Conservation (phyloP, 129 eudicot species). For the Artemisia tridentata region DNA sequence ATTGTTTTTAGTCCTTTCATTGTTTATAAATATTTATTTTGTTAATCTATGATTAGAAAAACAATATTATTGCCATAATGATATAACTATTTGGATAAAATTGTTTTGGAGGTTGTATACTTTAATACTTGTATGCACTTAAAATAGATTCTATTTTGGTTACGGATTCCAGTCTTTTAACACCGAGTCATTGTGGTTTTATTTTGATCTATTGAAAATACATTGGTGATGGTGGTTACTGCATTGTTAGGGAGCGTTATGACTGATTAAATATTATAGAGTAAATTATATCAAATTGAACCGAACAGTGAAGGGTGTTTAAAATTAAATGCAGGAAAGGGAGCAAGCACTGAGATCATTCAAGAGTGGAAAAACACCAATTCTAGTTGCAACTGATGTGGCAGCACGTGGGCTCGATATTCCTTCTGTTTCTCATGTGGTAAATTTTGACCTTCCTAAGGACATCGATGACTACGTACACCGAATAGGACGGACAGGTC, state of each 20-base stretch:
- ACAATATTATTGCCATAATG: background rate
- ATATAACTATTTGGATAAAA: background rate
- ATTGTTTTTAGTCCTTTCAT: too few species aligned
- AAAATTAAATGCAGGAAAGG: constrained; percentile 23
- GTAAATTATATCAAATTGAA: background rate
- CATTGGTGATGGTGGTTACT: background rate
- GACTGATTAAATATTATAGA: background rate
- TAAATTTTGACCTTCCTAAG: constrained; percentile 32
- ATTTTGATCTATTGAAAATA: background rate
- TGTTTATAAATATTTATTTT: background rate
- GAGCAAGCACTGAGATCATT: constrained; percentile 31
- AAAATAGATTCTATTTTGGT: background rate
- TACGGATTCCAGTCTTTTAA: background rate
- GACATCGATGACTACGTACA: constrained; percentile 31
- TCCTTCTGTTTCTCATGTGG: constrained; percentile 26
- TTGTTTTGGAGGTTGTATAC: background rate
- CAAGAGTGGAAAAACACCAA: constrained; percentile 29
- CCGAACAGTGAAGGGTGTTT: background rate
- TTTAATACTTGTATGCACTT: background rate
- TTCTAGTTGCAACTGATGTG: constrained; percentile 32
- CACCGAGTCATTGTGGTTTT: background rate
- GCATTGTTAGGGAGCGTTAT: background rate
- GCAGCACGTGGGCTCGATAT: constrained; percentile 32
- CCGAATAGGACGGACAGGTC: constrained; percentile 27
- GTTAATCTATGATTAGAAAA: background rate